Conservation (phyloP, 495 filamentous ascomycete genomes). For the Xylaria intraflava region DNA sequence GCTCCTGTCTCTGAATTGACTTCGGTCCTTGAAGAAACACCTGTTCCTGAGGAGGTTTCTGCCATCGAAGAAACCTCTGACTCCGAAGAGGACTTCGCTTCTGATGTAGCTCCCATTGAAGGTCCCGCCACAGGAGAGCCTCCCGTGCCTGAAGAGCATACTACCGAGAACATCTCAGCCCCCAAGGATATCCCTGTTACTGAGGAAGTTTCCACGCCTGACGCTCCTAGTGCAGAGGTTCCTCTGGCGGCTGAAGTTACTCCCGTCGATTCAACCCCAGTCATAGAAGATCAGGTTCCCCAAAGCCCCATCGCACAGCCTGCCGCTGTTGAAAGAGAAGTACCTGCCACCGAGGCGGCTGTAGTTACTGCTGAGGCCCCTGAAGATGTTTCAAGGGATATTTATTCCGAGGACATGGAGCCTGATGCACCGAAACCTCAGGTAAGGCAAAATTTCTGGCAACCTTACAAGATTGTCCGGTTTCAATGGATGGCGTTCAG, state of each 20-base stretch:
- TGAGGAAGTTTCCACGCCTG: neutral
- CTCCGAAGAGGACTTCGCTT: neutral
- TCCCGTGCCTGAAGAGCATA: neutral
- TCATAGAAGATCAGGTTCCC: neutral
- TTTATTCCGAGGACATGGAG: slow-evolving; percentile 10
- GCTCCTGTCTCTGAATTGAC: neutral
- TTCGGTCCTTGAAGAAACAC: neutral
- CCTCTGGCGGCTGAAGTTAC: too few species aligned
- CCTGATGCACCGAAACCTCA: slow-evolving; percentile 14
- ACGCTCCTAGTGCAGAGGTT: too few species aligned
- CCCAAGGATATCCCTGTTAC: slow-evolving; percentile 4
- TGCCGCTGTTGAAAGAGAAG: neutral
- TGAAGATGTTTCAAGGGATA: slow-evolving; percentile 11
- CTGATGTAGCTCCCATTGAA: neutral
- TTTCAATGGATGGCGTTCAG: slow-evolving; percentile 12
- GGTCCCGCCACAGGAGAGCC: neutral
- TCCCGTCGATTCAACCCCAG: too few species aligned
- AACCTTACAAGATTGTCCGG: slow-evolving; percentile 11
- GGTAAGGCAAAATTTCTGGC: slow-evolving; percentile 14
- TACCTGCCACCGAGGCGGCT: neutral
- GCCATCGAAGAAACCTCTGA: neutral
- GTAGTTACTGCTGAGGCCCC: slow-evolving; percentile 1
- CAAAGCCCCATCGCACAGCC: neutral
- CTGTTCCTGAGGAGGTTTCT: neutral
- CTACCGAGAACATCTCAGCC: too few species aligned